Base-by-base conservation (phyloP, 345 rosid genomes). In the Aquilaria malaccensis region DNA sequence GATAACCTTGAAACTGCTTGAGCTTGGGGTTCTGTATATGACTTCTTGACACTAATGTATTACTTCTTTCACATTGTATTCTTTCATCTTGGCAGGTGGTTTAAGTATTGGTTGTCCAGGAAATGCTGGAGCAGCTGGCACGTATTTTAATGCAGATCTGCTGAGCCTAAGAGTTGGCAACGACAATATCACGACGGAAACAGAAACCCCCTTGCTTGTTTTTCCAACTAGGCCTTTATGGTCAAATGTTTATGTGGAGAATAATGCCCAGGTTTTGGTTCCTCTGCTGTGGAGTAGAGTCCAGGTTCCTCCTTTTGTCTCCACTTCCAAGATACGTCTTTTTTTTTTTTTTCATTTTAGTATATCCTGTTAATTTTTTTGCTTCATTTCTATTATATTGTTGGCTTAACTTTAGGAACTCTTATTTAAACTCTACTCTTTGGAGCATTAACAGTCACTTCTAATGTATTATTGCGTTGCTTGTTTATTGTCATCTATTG, bases 121-220 rank as follows among this genome's bases (percentile, higher is more conserved):
- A 66, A 94, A 90, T 85, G 79, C 97, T 70, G 99, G 99, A 69
- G 97, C 96, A 47, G 99, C 99, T 78, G 99, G 99, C 71, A 94
- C 99, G 3, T 84, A 80, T 59, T 94, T 89, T 60, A 86, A 94
- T 84, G 89, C 87, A 65, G 81, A 87, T 74, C 76, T 90, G 67
- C 74, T 74, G 59, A 87, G 99, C 79, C 75, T 94, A 70, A 82
- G 93, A 69, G 96, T 94, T 68, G 82, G 92, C 68, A 94, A 94
- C 63, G 95, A 86, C 72, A 80, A 87, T 57, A 62, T 84, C 70
- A 81, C 90, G 13, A 94, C 97, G 33, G 92, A 90, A 70, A 89
- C 99, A 46, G 96, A 90, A 68, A 94, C 99, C 54, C 96, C 97
- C 67, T 76, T 90, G 77, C 97, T 90, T 43, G 96, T 81, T 78